Evolutionary conservation across 2,329 filamentous ascomycete genomes (phyloP).

Genomic region (Ascochyta lentis): DNA sequence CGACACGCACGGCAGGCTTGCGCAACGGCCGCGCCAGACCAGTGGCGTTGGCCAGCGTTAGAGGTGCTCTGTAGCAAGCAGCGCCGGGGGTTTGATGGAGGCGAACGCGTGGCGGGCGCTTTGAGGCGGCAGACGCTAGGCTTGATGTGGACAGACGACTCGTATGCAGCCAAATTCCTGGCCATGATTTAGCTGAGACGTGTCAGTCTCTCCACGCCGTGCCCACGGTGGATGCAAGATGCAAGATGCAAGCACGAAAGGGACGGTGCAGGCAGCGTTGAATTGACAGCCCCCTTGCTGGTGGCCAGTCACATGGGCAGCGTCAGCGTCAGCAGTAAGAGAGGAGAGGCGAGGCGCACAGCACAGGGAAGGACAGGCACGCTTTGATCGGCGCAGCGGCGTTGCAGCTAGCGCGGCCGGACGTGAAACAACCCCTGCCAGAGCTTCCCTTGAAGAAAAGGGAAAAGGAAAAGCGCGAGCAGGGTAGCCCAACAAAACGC

Average conservation of each 20-base stretch:
- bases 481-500: conserved; percentile 15
- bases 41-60: background rate
- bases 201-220: conserved; percentile 2
- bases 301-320: background rate
- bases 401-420: conserved; percentile 9
- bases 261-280: background rate
- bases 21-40: conserved; percentile 8
- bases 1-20: background rate
- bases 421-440: conserved; percentile 17
- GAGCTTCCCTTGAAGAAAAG: conserved; percentile 9
- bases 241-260: background rate
- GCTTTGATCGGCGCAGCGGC: conserved; percentile 1
- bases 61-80: background rate
- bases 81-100: conserved; percentile 3
- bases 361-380: background rate
- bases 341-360: background rate
- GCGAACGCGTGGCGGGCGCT: conserved; percentile 15
- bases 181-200: conserved; percentile 1
- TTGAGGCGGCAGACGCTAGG: conserved; percentile 3
- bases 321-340: background rate
- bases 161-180: too few species aligned
- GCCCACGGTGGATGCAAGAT: background rate
- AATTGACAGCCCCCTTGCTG: background rate
- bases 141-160: background rate
- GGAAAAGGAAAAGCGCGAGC: conserved; percentile 2